phyloP scores from a whole-genome alignment of 495 filamentous ascomycete species.

The Hypomontagnella submonticulosa region DNA sequence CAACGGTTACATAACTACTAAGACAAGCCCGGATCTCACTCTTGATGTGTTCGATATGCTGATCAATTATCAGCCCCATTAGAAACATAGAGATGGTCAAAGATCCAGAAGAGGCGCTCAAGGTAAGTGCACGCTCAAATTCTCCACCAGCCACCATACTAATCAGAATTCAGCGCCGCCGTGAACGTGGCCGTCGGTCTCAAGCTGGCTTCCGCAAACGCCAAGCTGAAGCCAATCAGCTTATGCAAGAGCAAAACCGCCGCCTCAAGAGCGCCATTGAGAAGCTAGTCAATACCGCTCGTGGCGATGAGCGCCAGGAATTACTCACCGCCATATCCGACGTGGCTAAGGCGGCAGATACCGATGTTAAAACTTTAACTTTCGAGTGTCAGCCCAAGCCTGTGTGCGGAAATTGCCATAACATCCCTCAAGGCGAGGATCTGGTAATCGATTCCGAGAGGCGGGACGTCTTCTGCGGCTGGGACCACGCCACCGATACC shows the following conservation, averaged over 20 bases:
- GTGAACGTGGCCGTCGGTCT: conserved; percentile 29
- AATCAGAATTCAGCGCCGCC: conserved; percentile 24
- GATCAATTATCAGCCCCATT: not conserved
- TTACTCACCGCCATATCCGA: conserved; percentile 26
- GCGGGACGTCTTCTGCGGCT: not conserved
- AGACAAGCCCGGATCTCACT: too few species aligned
- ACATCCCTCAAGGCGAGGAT: not conserved
- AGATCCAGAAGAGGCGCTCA: conserved; percentile 20
- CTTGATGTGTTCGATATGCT: too few species aligned
- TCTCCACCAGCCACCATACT: conserved; percentile 8
- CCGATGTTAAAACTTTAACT: conserved; percentile 20
- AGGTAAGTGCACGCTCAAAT: conserved; percentile 8
- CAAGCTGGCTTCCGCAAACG: conserved; percentile 32
- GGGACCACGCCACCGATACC: not conserved
- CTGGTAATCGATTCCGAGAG: conserved; percentile 8
- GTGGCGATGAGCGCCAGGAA: conserved; percentile 28
- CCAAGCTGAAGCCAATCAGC: conserved; percentile 18
- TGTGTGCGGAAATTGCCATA: too few species aligned
- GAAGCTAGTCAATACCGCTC: conserved; percentile 19
- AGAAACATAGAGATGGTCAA: not conserved
- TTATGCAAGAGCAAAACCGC: conserved; percentile 21
- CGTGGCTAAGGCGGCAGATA: conserved; percentile 26
- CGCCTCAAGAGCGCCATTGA: conserved; percentile 28
- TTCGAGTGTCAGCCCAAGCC: not conserved
- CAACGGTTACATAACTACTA: conserved; percentile 19